phyloP scores from a whole-genome alignment of 73 alveolate species.

The Tetrahymena thermophila region DNA sequence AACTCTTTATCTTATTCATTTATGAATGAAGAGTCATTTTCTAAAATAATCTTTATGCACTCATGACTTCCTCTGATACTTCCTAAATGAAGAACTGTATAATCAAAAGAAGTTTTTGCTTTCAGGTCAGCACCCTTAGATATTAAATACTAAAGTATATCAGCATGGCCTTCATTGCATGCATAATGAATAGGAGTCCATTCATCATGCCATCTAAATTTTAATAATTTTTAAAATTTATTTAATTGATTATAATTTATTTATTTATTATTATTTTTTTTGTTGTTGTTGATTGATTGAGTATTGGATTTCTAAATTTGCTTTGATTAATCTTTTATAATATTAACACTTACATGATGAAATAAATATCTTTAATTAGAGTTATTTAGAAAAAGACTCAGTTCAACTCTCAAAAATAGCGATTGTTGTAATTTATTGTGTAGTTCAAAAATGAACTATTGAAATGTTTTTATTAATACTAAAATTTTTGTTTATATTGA shows the following conservation, averaged over 20 bases:
- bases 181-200: slow-evolving; percentile 92
- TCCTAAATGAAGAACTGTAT: slow-evolving; percentile 85
- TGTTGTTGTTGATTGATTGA: neutral
- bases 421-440: too few species aligned
- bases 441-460: too few species aligned
- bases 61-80: slow-evolving; percentile 67
- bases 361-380: neutral
- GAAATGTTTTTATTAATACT: too few species aligned
- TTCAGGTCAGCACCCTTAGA: slow-evolving; percentile 65
- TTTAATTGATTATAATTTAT: too few species aligned
- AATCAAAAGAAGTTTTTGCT: slow-evolving; percentile 38
- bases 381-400: neutral
- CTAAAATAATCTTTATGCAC: slow-evolving; percentile 58
- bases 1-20: slow-evolving; percentile 77
- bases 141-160: slow-evolving; percentile 58
- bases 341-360: neutral
- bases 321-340: neutral
- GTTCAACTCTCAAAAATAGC: neutral
- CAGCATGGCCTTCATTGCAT: slow-evolving; percentile 86
- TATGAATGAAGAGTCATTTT: slow-evolving; percentile 66
- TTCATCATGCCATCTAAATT: slow-evolving; percentile 82
- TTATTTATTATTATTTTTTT: too few species aligned
- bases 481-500: too few species aligned
- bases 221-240: slow-evolving; percentile 1
- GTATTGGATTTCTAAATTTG: neutral